These are phyloP conservation scores for Crucibulum parvulum DNA, from an alignment of 1,284 basidiomycete species.

Conservation along the genomic window DNA sequence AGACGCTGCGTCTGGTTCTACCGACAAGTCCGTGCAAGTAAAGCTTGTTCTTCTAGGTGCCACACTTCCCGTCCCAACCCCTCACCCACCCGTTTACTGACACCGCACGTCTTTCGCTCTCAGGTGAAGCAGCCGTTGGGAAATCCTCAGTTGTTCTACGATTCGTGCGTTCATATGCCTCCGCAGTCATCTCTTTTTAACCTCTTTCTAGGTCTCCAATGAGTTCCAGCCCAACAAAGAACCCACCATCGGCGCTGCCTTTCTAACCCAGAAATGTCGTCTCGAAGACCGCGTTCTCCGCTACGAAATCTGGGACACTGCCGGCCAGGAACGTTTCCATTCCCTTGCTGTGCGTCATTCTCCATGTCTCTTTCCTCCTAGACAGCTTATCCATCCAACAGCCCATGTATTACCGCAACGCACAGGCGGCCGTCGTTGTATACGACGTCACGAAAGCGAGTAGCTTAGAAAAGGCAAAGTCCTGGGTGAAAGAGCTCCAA, in stretches of 20 bases:
- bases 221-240: conserved; percentile 98
- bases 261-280: conserved; percentile 91
- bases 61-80: conserved; percentile 25
- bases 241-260: conserved; percentile 97
- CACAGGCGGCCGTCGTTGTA: conserved; percentile 97
- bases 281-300: conserved; percentile 91
- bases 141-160: conserved; percentile 99
- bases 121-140: conserved; percentile 98
- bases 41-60: conserved; percentile 88
- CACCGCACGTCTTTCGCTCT: conserved; percentile 4
- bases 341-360: conserved; percentile 76
- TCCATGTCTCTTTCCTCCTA: conserved; percentile 6
- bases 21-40: conserved; percentile 89
- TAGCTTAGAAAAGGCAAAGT: conserved; percentile 98
- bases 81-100: conserved; percentile 6
- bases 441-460: conserved; percentile 96
- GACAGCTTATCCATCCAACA: conserved; percentile 31
- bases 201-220: conserved; percentile 76
- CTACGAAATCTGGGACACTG: conserved; percentile 98
- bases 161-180: conserved; percentile 72
- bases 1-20: conserved; percentile 72
- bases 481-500: conserved; percentile 99
- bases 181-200: conserved; percentile 3
- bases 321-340: conserved; percentile 95
- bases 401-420: conserved; percentile 99